phyloP scores from a whole-genome alignment of 495 filamentous ascomycete species.

The Aspergillus taichungensis region DNA sequence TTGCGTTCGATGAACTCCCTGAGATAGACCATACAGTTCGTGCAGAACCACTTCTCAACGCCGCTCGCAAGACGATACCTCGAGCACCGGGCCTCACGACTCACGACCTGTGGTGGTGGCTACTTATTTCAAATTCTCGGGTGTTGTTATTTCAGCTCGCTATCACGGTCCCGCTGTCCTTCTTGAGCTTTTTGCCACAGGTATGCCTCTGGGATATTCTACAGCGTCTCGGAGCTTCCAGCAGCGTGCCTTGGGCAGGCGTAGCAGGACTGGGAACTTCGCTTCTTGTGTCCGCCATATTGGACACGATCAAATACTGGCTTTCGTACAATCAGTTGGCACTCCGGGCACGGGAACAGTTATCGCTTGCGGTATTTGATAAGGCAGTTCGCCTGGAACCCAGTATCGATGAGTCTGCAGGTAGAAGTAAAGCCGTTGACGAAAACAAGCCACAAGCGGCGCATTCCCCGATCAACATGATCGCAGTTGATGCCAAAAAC shows the following conservation, averaged over 20 bases:
- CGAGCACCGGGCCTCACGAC: no score
- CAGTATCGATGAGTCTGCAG: no score
- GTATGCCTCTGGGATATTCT: no score
- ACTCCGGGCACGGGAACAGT: not conserved
- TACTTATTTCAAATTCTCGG: no score
- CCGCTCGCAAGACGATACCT: no score
- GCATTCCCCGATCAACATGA: slow-evolving; percentile 48
- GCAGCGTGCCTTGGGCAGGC: not conserved
- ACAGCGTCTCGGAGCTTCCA: not conserved
- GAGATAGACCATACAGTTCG: slow-evolving; percentile 40
- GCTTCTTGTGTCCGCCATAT: not conserved
- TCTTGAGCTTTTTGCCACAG: no score
- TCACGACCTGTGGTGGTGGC: no score
- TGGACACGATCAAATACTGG: slow-evolving; percentile 4
- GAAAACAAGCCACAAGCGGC: not conserved
- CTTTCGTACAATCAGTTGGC: not conserved
- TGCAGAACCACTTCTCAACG: no score
- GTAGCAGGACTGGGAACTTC: not conserved
- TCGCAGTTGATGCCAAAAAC: slow-evolving; percentile 59
- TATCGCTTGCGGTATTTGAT: not conserved
- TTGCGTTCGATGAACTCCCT: slow-evolving; percentile 46
- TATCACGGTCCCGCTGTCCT: no score
- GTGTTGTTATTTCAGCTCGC: no score
- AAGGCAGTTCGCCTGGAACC: not conserved
- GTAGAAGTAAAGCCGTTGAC: no score